These are phyloP conservation scores for Cladosporium phlei DNA, from an alignment of 2,329 filamentous ascomycete species.

Conservation along the genomic window DNA sequence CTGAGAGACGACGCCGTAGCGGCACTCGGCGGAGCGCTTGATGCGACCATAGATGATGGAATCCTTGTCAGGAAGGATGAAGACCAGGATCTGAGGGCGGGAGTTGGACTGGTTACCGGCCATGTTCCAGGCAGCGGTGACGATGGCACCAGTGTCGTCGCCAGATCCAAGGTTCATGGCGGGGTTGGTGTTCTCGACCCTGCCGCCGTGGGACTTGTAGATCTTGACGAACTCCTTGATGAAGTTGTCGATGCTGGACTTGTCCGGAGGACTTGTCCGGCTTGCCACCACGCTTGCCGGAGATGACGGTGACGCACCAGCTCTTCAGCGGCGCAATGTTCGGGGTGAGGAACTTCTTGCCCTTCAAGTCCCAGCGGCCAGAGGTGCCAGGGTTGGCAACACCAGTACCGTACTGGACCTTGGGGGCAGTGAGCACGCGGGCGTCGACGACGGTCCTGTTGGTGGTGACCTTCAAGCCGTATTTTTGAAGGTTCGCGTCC, in stretches of 20 bases:
- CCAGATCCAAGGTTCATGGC: slow-evolving; percentile 35
- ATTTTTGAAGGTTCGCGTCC: slow-evolving; percentile 67
- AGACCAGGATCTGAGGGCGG: slow-evolving; percentile 71
- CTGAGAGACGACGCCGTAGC: slow-evolving; percentile 66
- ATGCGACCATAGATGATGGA: slow-evolving; percentile 71
- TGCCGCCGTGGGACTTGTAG: slow-evolving; percentile 59
- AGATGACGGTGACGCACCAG: slow-evolving; percentile 72
- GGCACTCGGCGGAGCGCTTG: slow-evolving; percentile 85
- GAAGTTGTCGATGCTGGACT: slow-evolving; percentile 48
- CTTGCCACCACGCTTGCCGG: slow-evolving; percentile 47
- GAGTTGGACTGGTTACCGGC: slow-evolving; percentile 51
- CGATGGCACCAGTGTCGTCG: slow-evolving; percentile 27
- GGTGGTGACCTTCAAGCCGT: slow-evolving; percentile 65
- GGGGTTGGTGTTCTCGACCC: slow-evolving; percentile 46
- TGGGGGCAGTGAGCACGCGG: slow-evolving; percentile 65
- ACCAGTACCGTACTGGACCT: slow-evolving; percentile 60
- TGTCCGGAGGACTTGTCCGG: slow-evolving; percentile 38
- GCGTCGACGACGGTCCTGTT: slow-evolving; percentile 62
- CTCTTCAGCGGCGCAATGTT: slow-evolving; percentile 57
- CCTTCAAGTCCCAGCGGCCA: slow-evolving; percentile 84
- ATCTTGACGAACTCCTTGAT: slow-evolving; percentile 57
- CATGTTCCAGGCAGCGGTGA: slow-evolving; percentile 47
- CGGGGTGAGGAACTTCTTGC: slow-evolving; percentile 66
- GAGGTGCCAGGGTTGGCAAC: slow-evolving; percentile 55
- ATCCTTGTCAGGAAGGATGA: slow-evolving; percentile 69